phyloP scores from a whole-genome alignment of 2,329 filamentous ascomycete genomes.

The Microcyclosporella mali region DNA sequence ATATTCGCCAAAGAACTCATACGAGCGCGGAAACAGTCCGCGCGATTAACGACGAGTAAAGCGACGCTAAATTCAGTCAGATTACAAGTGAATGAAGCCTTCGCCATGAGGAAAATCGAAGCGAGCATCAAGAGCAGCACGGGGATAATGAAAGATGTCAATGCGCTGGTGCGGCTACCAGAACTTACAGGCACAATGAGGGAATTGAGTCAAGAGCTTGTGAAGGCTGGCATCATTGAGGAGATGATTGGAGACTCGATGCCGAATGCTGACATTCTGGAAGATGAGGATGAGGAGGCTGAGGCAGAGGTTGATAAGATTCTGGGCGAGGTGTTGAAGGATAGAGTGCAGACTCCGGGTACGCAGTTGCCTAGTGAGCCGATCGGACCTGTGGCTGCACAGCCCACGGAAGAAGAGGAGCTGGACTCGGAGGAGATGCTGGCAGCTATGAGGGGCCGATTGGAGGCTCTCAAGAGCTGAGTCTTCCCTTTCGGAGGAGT shows the following conservation, averaged over 20 bases:
- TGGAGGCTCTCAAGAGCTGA: constrained; percentile 85
- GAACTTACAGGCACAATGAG: constrained; percentile 85
- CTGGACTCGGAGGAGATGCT: constrained; percentile 85
- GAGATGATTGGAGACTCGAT: constrained; percentile 90
- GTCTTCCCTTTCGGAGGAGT: too few relatives aligned
- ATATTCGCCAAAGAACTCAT: constrained; percentile 85
- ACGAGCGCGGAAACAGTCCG: constrained; percentile 67
- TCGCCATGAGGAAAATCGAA: constrained; percentile 91
- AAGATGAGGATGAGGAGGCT: constrained; percentile 68
- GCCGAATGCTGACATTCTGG: constrained; percentile 65
- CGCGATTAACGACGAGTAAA: constrained; percentile 74
- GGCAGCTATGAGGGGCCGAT: constrained; percentile 84
- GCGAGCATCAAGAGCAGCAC: constrained; percentile 80
- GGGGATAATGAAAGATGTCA: constrained; percentile 96
- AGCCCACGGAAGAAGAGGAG: constrained; percentile 59
- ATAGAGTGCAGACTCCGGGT: constrained; percentile 61
- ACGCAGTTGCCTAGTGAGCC: constrained; percentile 45
- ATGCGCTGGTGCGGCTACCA: constrained; percentile 73
- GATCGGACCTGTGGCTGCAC: constrained; percentile 47
- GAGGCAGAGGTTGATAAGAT: constrained; percentile 87
- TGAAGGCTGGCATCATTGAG: constrained; percentile 94
- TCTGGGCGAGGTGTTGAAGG: constrained; percentile 81
- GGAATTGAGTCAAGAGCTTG: constrained; percentile 76
- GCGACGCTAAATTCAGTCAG: constrained; percentile 88
- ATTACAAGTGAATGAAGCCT: constrained; percentile 97